Conservation (phyloP, 306 rosid genomes). For the Leucaena leucocephala region DNA sequence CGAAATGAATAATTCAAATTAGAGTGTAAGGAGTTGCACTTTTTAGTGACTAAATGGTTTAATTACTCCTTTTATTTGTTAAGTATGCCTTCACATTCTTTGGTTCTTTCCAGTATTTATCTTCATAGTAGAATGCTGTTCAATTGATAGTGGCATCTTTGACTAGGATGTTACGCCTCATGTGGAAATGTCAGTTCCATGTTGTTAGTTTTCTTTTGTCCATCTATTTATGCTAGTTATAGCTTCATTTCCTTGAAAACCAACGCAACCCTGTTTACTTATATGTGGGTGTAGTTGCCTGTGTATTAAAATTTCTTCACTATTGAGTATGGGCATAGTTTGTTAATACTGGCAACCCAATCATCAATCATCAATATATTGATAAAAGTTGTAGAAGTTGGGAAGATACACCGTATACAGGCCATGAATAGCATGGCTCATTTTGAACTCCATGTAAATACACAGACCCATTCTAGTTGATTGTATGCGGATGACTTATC, state of each 20-base stretch:
- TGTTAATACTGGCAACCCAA: not conserved
- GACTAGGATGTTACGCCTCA: not conserved
- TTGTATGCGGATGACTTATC: not conserved
- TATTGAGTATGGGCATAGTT: no score
- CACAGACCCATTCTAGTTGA: not conserved
- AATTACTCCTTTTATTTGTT: not conserved
- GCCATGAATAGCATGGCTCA: not conserved
- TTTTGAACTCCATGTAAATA: not conserved
- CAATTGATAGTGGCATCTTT: not conserved
- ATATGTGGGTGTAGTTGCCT: constrained; percentile 13
- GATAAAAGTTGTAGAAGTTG: not conserved
- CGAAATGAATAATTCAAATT: no score
- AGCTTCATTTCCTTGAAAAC: constrained; percentile 13
- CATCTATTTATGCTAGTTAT: not conserved
- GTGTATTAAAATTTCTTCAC: not conserved
- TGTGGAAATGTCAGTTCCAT: constrained; percentile 6
- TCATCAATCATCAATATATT: not conserved
- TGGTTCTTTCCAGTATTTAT: not conserved
- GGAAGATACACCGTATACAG: not conserved
- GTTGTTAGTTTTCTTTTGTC: not conserved
- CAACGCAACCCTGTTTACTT: not conserved
- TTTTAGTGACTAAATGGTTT: not conserved
- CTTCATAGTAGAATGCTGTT: constrained; percentile 27
- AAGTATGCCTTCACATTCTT: not conserved
- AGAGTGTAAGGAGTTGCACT: not conserved